phyloP scores from a whole-genome alignment of 176 grass and related monocot genomes.

The Aechmea fasciata region DNA sequence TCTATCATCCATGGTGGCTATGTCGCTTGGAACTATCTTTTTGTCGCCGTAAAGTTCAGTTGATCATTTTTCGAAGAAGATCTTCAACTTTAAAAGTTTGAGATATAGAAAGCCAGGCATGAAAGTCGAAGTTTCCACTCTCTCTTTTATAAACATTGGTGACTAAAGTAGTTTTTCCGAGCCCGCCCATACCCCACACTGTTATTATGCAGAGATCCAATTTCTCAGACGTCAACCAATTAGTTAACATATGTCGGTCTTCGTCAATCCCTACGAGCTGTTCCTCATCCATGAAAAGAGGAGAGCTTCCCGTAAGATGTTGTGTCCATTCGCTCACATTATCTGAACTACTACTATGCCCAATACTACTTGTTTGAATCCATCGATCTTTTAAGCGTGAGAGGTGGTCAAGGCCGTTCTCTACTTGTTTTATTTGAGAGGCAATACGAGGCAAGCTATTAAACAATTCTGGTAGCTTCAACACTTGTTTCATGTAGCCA shows the following conservation, averaged over 20 bases:
- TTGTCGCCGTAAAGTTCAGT: neutral
- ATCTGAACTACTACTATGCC: neutral
- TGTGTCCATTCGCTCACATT: slow-evolving; percentile 4
- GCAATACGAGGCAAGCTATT: slow-evolving; percentile 14
- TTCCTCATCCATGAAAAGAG: slow-evolving; percentile 17
- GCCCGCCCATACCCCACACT: slow-evolving; percentile 32
- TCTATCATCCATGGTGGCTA: neutral
- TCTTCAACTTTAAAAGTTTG: slow-evolving; percentile 6
- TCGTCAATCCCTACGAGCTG: slow-evolving; percentile 28
- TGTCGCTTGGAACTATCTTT: neutral
- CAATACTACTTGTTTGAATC: neutral
- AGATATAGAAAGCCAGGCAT: slow-evolving; percentile 29
- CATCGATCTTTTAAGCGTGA: slow-evolving; percentile 10
- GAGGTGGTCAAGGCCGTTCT: slow-evolving; percentile 1
- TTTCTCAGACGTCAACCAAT: slow-evolving; percentile 12
- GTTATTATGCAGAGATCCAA: neutral
- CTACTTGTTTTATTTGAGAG: neutral
- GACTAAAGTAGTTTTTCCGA: slow-evolving; percentile 27
- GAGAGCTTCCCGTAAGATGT: slow-evolving; percentile 3
- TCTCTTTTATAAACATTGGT: slow-evolving; percentile 10
- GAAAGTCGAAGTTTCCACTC: slow-evolving; percentile 5
- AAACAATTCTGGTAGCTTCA: slow-evolving; percentile 2
- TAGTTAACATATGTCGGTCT: slow-evolving; percentile 19
- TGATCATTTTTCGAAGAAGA: slow-evolving; percentile 6
- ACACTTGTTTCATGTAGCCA: slow-evolving; percentile 11